A percentile compares a stretch with the other conserved stretches of the same genome.
These are phyloP conservation scores for Suillus clintonianus DNA, from an alignment of 768 basidiomycete species.

Conservation along the genomic window DNA sequence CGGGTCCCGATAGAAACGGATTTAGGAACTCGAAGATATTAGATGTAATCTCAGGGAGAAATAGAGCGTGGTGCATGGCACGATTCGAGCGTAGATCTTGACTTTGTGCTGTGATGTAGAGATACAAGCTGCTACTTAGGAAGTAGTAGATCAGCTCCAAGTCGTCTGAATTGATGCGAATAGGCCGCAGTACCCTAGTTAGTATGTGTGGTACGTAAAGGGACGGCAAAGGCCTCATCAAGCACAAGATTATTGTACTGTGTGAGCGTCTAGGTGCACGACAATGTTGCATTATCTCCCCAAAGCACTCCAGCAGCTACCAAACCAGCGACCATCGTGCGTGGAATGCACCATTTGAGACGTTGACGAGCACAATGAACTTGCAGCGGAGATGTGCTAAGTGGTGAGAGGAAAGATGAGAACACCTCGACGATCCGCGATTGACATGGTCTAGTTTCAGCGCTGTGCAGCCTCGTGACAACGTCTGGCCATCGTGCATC, in stretches of 20 bases:
- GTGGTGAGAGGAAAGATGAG: neutral
- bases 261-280: no score
- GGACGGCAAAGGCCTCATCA: no score
- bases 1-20: neutral
- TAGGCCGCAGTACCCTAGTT: no score
- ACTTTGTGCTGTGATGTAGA: neutral
- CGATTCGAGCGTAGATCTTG: neutral
- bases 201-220: no score
- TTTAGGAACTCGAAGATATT: neutral
- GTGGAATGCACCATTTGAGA: neutral
- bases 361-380: no score
- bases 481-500: neutral
- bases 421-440: neutral
- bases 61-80: constrained; percentile 1
- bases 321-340: neutral
- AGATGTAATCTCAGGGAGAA: neutral
- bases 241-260: no score
- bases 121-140: no score
- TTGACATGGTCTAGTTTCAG: neutral
- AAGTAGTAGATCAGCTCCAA: no score
- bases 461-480: neutral
- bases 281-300: neutral
- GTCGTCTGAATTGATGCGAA: no score
- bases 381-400: neutral
- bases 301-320: neutral